phyloP scores from a whole-genome alignment of 2,329 filamentous ascomycete species.

The Pseudogymnoascus sp. region DNA sequence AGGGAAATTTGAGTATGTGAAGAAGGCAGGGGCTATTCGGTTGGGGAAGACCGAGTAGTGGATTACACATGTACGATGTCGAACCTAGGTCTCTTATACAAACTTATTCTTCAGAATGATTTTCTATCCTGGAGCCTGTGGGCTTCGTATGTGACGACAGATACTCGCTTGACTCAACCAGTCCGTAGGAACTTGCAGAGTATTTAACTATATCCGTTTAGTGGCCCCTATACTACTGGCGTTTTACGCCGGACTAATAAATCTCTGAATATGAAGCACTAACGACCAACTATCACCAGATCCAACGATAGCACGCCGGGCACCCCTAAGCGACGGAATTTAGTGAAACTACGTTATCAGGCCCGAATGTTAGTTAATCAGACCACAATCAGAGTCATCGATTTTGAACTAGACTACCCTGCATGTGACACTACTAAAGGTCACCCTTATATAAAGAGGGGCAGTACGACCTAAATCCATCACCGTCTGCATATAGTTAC shows the following conservation, averaged over 20 bases:
- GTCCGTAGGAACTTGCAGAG: too few relatives aligned
- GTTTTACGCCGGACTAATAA: neutral
- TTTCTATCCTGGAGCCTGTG: too few relatives aligned
- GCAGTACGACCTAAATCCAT: too few relatives aligned
- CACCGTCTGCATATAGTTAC: too few relatives aligned
- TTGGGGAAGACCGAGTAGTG: neutral
- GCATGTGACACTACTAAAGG: neutral
- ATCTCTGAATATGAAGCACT: neutral
- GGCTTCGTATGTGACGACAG: too few relatives aligned
- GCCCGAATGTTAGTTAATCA: neutral
- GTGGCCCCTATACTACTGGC: neutral
- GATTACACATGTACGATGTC: neutral
- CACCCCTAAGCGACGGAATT: neutral
- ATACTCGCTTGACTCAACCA: too few relatives aligned
- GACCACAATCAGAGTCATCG: neutral
- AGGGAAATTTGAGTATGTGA: constrained; percentile 44
- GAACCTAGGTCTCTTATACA: too few relatives aligned
- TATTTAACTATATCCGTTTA: neutral
- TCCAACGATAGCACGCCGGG: neutral
- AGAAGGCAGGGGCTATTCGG: constrained; percentile 21
- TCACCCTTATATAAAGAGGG: neutral
- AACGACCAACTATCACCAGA: neutral
- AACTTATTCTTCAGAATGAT: too few relatives aligned
- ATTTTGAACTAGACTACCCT: too few relatives aligned
- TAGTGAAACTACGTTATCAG: neutral